Percentiles rank a stretch among this genome's conserved stretches.
Evolutionary conservation across 2,329 filamentous ascomycete species (phyloP).

Genomic region (Pestalotiopsis sp.): DNA sequence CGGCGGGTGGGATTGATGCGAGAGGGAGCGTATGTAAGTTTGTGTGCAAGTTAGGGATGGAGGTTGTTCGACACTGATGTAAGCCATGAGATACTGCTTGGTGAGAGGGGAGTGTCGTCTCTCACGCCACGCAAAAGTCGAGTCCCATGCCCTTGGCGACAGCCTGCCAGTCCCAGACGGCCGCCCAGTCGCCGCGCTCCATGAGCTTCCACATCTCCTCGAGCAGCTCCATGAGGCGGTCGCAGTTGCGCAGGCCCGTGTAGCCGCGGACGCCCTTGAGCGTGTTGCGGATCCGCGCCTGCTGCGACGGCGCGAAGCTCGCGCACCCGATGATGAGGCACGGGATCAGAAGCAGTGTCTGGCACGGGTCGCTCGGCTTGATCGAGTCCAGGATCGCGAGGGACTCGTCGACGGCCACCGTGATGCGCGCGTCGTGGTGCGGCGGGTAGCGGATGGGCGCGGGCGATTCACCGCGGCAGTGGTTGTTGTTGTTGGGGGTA

Average conservation of each 20-base stretch:
- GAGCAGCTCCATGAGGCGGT: constrained; percentile 55
- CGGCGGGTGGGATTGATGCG: not conserved
- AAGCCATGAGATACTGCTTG: not conserved
- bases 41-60: not conserved
- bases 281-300: constrained; percentile 53
- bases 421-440: constrained; percentile 55
- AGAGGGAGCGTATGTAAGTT: not conserved
- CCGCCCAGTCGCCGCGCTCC: constrained; percentile 58
- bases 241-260: constrained; percentile 62
- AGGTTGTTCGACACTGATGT: not conserved
- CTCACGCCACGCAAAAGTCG: constrained; percentile 55
- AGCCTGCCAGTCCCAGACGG: constrained; percentile 67
- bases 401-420: constrained; percentile 58
- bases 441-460: constrained; percentile 49
- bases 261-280: constrained; percentile 57
- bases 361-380: constrained; percentile 58
- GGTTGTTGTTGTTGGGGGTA: constrained; percentile 4
- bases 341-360: constrained; percentile 63
- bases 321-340: constrained; percentile 65
- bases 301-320: constrained; percentile 55
- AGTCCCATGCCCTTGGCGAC: constrained; percentile 56
- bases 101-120: not conserved
- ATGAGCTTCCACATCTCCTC: constrained; percentile 64
- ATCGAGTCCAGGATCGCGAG: constrained; percentile 58
- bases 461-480: constrained; percentile 41